Evolutionary conservation across 2,329 filamentous ascomycete species (phyloP), one percentile per base, ranked within the genome.

Genomic region (Penicillium sp.): DNA sequence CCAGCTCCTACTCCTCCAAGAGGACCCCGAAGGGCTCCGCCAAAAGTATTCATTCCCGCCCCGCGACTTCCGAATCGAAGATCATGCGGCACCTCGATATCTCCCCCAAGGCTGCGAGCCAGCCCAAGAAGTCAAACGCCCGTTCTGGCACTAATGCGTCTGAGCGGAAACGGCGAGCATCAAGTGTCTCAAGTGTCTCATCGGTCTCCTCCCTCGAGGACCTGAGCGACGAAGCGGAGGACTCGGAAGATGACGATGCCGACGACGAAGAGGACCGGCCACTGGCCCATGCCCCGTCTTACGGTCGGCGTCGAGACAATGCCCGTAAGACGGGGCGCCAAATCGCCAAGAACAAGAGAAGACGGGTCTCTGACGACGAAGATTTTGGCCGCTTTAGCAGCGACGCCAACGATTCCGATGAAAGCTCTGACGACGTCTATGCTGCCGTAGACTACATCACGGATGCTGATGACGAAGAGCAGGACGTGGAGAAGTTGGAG

Each of bases 381-480:
- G 59, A 53, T 34, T 59, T 57, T 16, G 59, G 58, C 14, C 57
- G 57, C 33, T 51, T 55, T 19, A 56, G 54, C 38, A 63, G 58
- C 35, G 56, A 58, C 26, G 56, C 48, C 15, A 58, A 55, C 33
- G 63, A 64, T 20, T 62, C 61, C 7, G 61, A 59, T 16, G 58
- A 62, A 15, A 65, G 59, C 47, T 84, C 79, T 47, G 80, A 83
- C 44, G 85, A 88, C 56, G 80, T 83, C 40, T 88, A 89, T 63
- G 85, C 81, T 2, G 84, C 76, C 25, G 83, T 94, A 44, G 86
- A 91, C 59, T 80, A 88, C 35, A 84, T 94, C 45, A 86, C 79
- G 52, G 86, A 90, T 54, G 83, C 80, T 8, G 86, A 90, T 47
- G 83, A 87, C 49, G 86, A 91, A 62, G 84, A 91, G 64, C 80